These are phyloP conservation scores for Mycena albidolilacea DNA, from an alignment of 768 basidiomycete genomes.

Conservation along the genomic window DNA sequence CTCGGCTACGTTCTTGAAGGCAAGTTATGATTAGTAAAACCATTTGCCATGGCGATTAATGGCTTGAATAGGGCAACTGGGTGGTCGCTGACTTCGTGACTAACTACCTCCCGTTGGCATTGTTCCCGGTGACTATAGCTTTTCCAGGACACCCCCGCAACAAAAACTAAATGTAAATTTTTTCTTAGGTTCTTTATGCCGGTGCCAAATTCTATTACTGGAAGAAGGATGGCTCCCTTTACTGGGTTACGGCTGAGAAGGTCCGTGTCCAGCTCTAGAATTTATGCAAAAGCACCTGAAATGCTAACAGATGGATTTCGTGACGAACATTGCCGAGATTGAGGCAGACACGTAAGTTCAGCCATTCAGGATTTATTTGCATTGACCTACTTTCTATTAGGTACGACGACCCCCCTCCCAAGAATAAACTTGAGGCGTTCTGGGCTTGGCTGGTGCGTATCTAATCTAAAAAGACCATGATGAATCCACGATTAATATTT, in stretches of 20 bases:
- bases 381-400: neutral
- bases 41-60: neutral
- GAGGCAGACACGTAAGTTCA: conserved; percentile 72
- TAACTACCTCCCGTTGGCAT: conserved; percentile 79
- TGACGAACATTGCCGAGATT: conserved; percentile 76
- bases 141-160: neutral
- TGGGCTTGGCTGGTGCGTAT: conserved; percentile 38
- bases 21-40: conserved; percentile 42
- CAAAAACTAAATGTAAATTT: neutral
- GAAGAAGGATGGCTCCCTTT: conserved; percentile 58
- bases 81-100: conserved; percentile 80
- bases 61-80: conserved; percentile 58
- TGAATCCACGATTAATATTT: neutral
- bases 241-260: conserved; percentile 17
- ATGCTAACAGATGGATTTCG: conserved; percentile 85
- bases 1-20: conserved; percentile 59
- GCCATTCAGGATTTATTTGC: neutral
- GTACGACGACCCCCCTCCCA: conserved; percentile 36
- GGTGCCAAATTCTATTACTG: conserved; percentile 69
- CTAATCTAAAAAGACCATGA: neutral
- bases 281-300: neutral
- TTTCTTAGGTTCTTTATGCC: conserved; percentile 61
- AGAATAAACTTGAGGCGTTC: conserved; percentile 33
- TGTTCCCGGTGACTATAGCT: conserved; percentile 71
- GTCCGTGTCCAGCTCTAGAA: neutral